phyloP scores from a whole-genome alignment of 2,329 filamentous ascomycete genomes.

The Calycina marina region DNA sequence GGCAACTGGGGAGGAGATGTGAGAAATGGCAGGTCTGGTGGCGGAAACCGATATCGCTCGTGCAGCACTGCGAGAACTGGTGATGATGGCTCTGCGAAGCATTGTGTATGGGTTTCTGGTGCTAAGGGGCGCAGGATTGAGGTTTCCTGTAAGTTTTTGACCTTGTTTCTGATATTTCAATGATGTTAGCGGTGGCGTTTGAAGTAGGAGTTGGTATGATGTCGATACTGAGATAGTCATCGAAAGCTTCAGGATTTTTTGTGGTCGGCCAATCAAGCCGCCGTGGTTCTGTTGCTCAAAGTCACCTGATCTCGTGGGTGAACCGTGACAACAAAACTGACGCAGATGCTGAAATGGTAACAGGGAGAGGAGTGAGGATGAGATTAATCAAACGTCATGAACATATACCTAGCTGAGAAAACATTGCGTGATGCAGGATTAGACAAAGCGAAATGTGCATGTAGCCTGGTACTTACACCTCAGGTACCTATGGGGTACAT shows the following conservation, averaged over 20 bases:
- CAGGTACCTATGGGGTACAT: too few species aligned
- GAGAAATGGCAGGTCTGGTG: constrained; percentile 12
- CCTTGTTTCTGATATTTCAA: neutral
- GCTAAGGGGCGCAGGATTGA: neutral
- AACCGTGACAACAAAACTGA: too few species aligned
- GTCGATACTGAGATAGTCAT: neutral
- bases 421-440: too few species aligned
- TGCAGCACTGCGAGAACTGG: constrained; percentile 17
- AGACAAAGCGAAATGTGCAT: too few species aligned
- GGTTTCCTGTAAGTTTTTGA: neutral
- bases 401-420: too few species aligned
- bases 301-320: too few species aligned
- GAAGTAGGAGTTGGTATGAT: neutral
- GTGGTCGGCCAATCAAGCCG: neutral
- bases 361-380: too few species aligned
- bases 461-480: too few species aligned
- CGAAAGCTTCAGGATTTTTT: neutral
- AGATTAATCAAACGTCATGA: too few species aligned
- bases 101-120: constrained; percentile 9
- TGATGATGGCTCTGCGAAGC: constrained; percentile 19
- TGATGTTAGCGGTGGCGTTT: neutral
- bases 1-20: constrained; percentile 13
- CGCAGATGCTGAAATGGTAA: too few species aligned
- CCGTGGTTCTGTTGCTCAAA: too few species aligned
- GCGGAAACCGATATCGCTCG: constrained; percentile 18